Evolutionary conservation across 805 yeast species (phyloP).

Genomic region (Candida succiphila): DNA sequence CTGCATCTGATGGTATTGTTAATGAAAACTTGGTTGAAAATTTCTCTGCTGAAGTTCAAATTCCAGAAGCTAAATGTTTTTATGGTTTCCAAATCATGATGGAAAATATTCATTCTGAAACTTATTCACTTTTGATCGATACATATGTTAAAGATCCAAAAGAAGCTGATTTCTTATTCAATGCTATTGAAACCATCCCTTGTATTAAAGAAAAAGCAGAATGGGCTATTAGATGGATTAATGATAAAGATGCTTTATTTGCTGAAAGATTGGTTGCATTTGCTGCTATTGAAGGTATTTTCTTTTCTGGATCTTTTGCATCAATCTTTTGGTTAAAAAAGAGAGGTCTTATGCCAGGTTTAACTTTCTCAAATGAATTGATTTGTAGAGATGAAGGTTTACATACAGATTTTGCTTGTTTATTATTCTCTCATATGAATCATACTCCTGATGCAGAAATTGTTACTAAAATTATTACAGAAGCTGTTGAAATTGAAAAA

Average conservation of each 20-base stretch:
- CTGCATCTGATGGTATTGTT: slow-evolving; percentile 98
- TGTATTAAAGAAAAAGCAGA: slow-evolving; percentile 96
- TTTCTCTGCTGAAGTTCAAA: slow-evolving; percentile 93
- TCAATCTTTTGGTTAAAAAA: slow-evolving; percentile 98
- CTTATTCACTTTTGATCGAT: slow-evolving; percentile 90
- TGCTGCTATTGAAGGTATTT: slow-evolving; percentile 98
- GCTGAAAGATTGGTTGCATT: slow-evolving; percentile 96
- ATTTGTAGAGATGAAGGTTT: slow-evolving; percentile 98
- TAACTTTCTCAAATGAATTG: slow-evolving; percentile 94
- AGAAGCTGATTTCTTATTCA: slow-evolving; percentile 83
- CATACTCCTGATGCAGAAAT: slow-evolving; percentile 76
- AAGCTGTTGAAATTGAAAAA: slow-evolving; percentile 92
- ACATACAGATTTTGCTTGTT: slow-evolving; percentile 97
- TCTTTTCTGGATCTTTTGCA: slow-evolving; percentile 97
- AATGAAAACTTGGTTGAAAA: slow-evolving; percentile 96
- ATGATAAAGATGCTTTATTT: slow-evolving; percentile 77
- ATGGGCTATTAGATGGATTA: slow-evolving; percentile 98
- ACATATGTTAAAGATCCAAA: slow-evolving; percentile 93
- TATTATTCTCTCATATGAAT: slow-evolving; percentile 84
- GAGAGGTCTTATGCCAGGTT: slow-evolving; percentile 98
- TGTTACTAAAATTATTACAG: slow-evolving; percentile 81
- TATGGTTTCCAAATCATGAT: slow-evolving; percentile 99
- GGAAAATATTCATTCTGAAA: slow-evolving; percentile 98
- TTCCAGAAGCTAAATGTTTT: slow-evolving; percentile 97
- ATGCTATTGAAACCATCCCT: slow-evolving; percentile 94